Base-by-base conservation (phyloP, 768 basidiomycete species). In the Leccinum incarnatum region DNA sequence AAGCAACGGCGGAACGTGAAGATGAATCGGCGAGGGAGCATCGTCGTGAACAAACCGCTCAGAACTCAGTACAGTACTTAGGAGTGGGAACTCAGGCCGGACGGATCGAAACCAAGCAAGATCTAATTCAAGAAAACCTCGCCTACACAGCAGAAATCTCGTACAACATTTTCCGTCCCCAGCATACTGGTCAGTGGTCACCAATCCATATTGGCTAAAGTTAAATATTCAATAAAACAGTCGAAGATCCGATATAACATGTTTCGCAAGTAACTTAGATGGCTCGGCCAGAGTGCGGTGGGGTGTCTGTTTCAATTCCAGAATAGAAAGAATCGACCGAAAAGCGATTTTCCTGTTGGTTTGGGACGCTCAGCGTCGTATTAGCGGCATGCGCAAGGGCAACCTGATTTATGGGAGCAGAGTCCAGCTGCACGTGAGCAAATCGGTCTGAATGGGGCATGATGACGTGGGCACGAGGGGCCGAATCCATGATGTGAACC, bases 301-400 rank as follows among this genome's bases (percentile, higher is more conserved):
- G 32, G 29, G 52, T 37, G 37, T 70, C 62, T 4, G 42, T 23
- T 17, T 25, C 49, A 19, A 65, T 64, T 52, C 71, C 69, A 1
- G 63, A 23, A 12, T 72, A 72, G 34, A 72, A 72, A 10, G 72
- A 74, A 57, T 72, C 73, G 25, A 66, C 32, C 10, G 72, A 74
- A 10, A 53, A 61, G 47, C 63, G 72, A 29, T 55, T 54, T 48
- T 53, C 30, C 51, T 54, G 50, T 37, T 58, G 64, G 19, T 56
- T 60, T 2, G 64, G 58, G 32, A 37, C 42, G 17, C 49, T 34
- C 4, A 23, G 30, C 8, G 50, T 46, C 4, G 45, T 40, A 5
- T 49, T 27, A 53, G 56, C 55, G 23, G 60, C 56, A 40, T 46
- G 11, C 3, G 67, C 66, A 34, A 60, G 55, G 19, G 9, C 7